Percentiles rank a stretch among this genome's conserved stretches.
Evolutionary conservation across 129 eudicot species (phyloP).

Genomic region (Kitagawia praeruptora): DNA sequence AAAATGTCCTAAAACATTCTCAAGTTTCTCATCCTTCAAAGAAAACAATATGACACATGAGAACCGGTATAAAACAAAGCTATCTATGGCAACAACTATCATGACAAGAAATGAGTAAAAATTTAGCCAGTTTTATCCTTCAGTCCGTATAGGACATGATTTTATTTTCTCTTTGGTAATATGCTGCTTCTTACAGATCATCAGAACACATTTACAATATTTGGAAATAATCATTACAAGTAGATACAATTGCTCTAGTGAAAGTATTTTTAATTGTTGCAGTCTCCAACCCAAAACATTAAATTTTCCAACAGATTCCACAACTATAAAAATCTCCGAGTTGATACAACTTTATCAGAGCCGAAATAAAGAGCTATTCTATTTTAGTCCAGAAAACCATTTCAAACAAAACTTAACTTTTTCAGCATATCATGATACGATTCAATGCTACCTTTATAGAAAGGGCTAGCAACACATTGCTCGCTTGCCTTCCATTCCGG

Average conservation of each 20-base stretch:
- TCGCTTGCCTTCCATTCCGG: neutral
- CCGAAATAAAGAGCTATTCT: neutral
- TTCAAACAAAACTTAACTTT: neutral
- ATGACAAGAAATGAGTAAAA: neutral
- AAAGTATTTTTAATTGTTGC: neutral
- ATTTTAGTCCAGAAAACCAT: neutral
- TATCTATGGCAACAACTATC: neutral
- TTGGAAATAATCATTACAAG: neutral
- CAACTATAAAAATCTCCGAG: neutral
- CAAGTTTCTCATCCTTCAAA: constrained; percentile 79
- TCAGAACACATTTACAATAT: neutral
- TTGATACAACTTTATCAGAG: neutral
- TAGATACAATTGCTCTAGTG: neutral
- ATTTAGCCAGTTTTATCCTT: neutral
- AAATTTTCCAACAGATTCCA: neutral
- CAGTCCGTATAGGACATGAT: neutral
- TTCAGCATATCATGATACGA: neutral
- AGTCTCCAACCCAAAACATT: neutral
- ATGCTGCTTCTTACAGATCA: neutral
- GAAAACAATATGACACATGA: constrained; percentile 8
- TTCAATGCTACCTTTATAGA: neutral
- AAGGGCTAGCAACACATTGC: neutral
- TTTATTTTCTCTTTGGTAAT: neutral
- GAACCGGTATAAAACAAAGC: neutral
- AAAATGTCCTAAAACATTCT: constrained; percentile 77